Base-by-base conservation (phyloP, 2,329 filamentous ascomycete genomes). In the Anthostomella pinea region DNA sequence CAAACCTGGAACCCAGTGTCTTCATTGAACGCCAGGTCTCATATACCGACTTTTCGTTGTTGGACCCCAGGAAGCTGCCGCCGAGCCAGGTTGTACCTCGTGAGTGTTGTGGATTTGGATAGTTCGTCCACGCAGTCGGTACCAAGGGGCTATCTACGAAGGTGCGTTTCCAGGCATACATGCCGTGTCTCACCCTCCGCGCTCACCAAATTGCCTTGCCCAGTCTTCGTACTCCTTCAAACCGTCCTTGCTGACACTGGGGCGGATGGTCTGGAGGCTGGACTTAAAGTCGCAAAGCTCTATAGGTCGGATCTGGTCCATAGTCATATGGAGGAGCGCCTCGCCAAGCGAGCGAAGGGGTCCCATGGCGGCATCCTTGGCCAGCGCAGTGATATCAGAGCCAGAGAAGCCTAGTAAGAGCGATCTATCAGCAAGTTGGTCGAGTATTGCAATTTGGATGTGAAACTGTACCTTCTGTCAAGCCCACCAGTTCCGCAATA, bases 281-380 rank as follows among this genome's bases (percentile, higher is more conserved):
- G 86, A 80, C 54, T 86, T 70, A 52, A 98, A 98, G 60, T 98
- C 93, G 24, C 72, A 60, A 37, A 95, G 77, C 35, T 77, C 75
- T 43, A 98, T 97, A 1, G 90, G 83, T 9, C 90, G 76, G 50
- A 98, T 97, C 51, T 97, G 81, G 43, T 98, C 93, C 77, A 93
- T 95, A 0, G 85, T 86, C 73, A 94, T 97, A 48, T 87, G 82
- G 21, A 98, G 72, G 19, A 98, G 68, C 25, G 85, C 87, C 60
- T 97, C 93, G 17, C 93, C 93, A 3, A 97, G 70, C 35, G 88
- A 91, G 20, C 93, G 79, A 9, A 98, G 69, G 1, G 93, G 93
- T 0, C 93, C 91, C 93, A 98, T 98, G 3, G 93, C 93, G 7
- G 93, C 93, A 59, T 98, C 93, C 65, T 98, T 98, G 6, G 93